These are phyloP conservation scores for Alnus rubra DNA, from an alignment of 306 rosid genomes.

Conservation along the genomic window DNA sequence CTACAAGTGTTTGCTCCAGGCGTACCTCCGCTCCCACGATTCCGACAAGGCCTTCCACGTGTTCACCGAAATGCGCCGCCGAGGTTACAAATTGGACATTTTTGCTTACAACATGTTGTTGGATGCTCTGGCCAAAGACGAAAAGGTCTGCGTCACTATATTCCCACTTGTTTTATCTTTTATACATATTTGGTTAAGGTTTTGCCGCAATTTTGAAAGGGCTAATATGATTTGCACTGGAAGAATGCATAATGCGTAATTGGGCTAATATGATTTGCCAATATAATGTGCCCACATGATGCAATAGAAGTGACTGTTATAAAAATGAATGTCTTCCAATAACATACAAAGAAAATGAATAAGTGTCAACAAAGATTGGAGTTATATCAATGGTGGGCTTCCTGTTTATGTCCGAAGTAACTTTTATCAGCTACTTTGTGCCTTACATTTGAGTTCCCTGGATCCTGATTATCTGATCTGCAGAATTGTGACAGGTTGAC, in stretches of 20 bases:
- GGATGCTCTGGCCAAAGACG: slow-evolving; percentile 75
- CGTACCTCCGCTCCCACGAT: slow-evolving; percentile 62
- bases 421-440: not conserved
- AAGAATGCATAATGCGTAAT: too few relatives aligned
- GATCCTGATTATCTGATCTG: slow-evolving; percentile 42
- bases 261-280: not conserved
- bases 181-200: not conserved
- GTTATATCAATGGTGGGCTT: not conserved
- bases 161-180: not conserved
- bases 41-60: slow-evolving; percentile 49
- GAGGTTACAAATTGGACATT: slow-evolving; percentile 65
- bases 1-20: slow-evolving; percentile 89
- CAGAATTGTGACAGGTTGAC: slow-evolving; percentile 63
- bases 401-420: not conserved
- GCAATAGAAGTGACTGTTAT: not conserved
- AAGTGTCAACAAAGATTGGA: not conserved
- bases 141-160: slow-evolving; percentile 45
- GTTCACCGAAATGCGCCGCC: slow-evolving; percentile 53
- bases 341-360: not conserved
- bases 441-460: not conserved
- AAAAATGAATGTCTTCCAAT: not conserved
- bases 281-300: not conserved
- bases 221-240: not conserved
- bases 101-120: slow-evolving; percentile 78
- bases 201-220: not conserved